These are phyloP conservation scores for Leccinum sublutescens DNA, from an alignment of 768 basidiomycete genomes.

Conservation along the genomic window DNA sequence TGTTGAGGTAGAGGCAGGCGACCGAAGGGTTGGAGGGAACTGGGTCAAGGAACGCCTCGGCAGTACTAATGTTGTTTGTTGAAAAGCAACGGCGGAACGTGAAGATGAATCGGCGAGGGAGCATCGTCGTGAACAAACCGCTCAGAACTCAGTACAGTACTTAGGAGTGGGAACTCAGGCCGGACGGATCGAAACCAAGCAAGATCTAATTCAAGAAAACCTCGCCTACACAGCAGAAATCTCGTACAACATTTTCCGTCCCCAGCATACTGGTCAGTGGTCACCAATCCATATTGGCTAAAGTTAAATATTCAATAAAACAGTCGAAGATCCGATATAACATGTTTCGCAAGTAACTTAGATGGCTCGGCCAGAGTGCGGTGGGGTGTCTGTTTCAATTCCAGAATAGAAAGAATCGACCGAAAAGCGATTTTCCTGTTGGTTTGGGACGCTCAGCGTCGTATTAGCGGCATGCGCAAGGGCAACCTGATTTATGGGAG, in stretches of 20 bases:
- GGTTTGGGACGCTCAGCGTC: conserved; percentile 2
- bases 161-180: not conserved
- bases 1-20: conserved; percentile 72
- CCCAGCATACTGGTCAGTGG: conserved; percentile 5
- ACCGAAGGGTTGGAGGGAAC: conserved; percentile 59
- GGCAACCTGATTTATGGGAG: not conserved
- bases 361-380: conserved; percentile 16
- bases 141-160: not conserved
- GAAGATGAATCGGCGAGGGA: not conserved
- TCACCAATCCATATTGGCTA: conserved; percentile 1
- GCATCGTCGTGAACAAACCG: conserved; percentile 5
- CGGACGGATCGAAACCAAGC: not conserved
- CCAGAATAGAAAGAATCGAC: conserved; percentile 32
- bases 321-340: not conserved
- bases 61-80: conserved; percentile 7
- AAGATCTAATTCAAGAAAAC: conserved; percentile 1
- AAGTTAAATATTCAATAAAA: conserved; percentile 27
- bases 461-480: conserved; percentile 9
- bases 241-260: conserved; percentile 3
- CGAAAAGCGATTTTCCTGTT: conserved; percentile 20
- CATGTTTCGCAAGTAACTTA: conserved; percentile 8
- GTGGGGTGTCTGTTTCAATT: conserved; percentile 8
- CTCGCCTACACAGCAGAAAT: not conserved
- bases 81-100: conserved; percentile 18
- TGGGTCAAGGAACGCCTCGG: conserved; percentile 49